phyloP scores from a whole-genome alignment of 441 rosid genomes.

The Dalechampia spathulata region DNA sequence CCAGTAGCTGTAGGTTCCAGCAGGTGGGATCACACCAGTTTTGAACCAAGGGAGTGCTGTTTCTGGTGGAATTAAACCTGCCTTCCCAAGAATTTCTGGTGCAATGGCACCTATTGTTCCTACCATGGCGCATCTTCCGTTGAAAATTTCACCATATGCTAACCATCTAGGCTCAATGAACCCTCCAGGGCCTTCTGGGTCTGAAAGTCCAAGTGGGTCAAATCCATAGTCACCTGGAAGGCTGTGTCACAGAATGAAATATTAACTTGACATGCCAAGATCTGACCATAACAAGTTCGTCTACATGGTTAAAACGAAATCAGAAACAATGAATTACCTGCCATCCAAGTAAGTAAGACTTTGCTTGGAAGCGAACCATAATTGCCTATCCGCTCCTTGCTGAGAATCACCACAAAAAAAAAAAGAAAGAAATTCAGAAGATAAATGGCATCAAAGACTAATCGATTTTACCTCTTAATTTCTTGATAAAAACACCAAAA shows the following conservation, averaged over 20 bases:
- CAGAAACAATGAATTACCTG: conserved; percentile 65
- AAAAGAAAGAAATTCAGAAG: no score
- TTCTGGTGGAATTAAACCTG: conserved; percentile 67
- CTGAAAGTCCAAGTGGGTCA: conserved; percentile 95
- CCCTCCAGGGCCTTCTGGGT: conserved; percentile 92
- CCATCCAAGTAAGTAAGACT: conserved; percentile 92
- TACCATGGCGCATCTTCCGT: conserved; percentile 80
- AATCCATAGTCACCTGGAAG: conserved; percentile 94
- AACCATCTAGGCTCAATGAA: conserved; percentile 95
- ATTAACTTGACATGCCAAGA: no score
- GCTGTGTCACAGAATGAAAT: conserved; percentile 31
- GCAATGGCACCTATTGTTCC: conserved; percentile 79
- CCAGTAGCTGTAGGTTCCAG: conserved; percentile 90
- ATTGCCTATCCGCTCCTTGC: conserved; percentile 80
- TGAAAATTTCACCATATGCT: conserved; percentile 85
- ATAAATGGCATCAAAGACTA: no score
- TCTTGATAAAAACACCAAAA: not conserved
- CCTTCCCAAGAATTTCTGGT: conserved; percentile 79
- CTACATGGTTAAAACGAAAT: no score
- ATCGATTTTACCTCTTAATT: no score
- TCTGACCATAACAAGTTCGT: no score
- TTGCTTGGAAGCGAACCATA: conserved; percentile 94
- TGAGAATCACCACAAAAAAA: conserved; percentile 19
- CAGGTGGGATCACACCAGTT: conserved; percentile 93
- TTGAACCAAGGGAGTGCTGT: conserved; percentile 94